A percentile compares a stretch with the other conserved stretches of the same genome.
These are phyloP conservation scores for Metarhizium robertsii DNA, from an alignment of 2,329 filamentous ascomycete genomes.

Conservation along the genomic window DNA sequence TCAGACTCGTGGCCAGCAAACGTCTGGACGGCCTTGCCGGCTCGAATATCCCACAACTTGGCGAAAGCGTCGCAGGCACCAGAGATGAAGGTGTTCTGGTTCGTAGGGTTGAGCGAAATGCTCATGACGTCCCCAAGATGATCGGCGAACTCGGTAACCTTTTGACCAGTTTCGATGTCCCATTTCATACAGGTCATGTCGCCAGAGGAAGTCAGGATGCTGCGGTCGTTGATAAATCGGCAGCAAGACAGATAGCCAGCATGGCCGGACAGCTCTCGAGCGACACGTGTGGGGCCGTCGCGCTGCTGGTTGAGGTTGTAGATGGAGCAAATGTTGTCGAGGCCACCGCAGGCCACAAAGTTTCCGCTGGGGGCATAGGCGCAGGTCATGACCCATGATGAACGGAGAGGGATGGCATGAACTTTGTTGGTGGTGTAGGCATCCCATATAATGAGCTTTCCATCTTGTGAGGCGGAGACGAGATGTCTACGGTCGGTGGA, in stretches of 20 bases:
- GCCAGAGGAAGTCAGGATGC: constrained; percentile 93
- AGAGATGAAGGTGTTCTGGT: constrained; percentile 99
- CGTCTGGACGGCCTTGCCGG: constrained; percentile 96
- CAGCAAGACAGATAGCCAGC: constrained; percentile 97
- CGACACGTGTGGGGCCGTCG: constrained; percentile 94
- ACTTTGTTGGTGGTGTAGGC: constrained; percentile 99
- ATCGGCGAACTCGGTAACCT: constrained; percentile 96
- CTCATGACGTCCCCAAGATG: constrained; percentile 99
- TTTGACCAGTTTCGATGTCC: constrained; percentile 97
- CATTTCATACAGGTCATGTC: constrained; percentile 99
- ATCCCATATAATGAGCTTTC: constrained; percentile 99
- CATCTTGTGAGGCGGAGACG: constrained; percentile 95
- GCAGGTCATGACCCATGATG: constrained; percentile 99
- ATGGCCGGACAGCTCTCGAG: constrained; percentile 90
- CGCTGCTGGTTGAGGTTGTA: constrained; percentile 94
- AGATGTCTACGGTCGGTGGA: constrained; percentile 95
- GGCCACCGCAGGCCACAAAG: constrained; percentile 95
- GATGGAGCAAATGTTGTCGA: constrained; percentile 99
- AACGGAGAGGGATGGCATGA: constrained; percentile 92
- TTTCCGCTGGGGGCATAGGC: constrained; percentile 97
- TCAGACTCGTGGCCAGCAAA: constrained; percentile 98
- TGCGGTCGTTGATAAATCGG: constrained; percentile 96
- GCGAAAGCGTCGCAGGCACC: constrained; percentile 97
- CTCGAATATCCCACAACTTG: constrained; percentile 97
- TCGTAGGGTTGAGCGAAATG: constrained; percentile 97